These are phyloP conservation scores for Sphaerostilbella broomeana DNA, from an alignment of 2,329 filamentous ascomycete species.

Conservation along the genomic window DNA sequence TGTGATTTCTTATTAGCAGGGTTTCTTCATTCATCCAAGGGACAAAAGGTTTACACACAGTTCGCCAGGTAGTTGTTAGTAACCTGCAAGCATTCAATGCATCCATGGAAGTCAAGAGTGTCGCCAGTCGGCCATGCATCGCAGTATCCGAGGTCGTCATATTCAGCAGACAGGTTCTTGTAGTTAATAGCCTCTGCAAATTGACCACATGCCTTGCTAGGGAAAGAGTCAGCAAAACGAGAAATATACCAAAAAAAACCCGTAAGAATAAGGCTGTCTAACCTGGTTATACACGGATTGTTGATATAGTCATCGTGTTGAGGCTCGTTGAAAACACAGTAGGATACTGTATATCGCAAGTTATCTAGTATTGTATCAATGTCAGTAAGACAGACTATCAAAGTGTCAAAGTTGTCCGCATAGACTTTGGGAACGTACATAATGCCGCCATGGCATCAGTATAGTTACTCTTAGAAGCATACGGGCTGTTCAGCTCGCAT, in stretches of 20 bases:
- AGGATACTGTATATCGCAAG: slow-evolving; percentile 47
- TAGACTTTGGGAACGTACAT: slow-evolving; percentile 48
- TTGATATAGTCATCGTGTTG: slow-evolving; percentile 34
- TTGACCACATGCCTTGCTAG: slow-evolving; percentile 46
- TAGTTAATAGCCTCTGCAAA: slow-evolving; percentile 42
- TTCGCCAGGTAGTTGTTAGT: slow-evolving; percentile 43
- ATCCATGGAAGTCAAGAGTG: slow-evolving; percentile 32
- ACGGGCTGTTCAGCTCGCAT: slow-evolving; percentile 47
- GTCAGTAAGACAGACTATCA: too few relatives aligned
- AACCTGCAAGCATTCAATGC: slow-evolving; percentile 40
- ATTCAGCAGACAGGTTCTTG: slow-evolving; percentile 40
- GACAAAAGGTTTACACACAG: slow-evolving; percentile 34
- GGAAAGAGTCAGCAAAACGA: slow-evolving; percentile 19
- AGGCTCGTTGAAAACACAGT: slow-evolving; percentile 48
- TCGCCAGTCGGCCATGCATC: slow-evolving; percentile 36
- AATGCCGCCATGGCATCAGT: slow-evolving; percentile 49
- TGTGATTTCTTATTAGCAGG: slow-evolving; percentile 23
- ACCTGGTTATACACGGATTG: slow-evolving; percentile 49
- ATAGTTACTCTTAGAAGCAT: slow-evolving; percentile 32
- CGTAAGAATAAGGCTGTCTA: slow-evolving; percentile 6
- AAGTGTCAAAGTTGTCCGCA: too few relatives aligned
- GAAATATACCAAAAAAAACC: not conserved
- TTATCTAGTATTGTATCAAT: slow-evolving; percentile 40
- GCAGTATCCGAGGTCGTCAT: slow-evolving; percentile 49
- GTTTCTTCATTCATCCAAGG: too few relatives aligned